A percentile compares a stretch with the other conserved stretches of the same genome.
These are phyloP conservation scores for Saccharomyces paradoxus DNA, from an alignment of 805 yeast species.

Conservation along the genomic window DNA sequence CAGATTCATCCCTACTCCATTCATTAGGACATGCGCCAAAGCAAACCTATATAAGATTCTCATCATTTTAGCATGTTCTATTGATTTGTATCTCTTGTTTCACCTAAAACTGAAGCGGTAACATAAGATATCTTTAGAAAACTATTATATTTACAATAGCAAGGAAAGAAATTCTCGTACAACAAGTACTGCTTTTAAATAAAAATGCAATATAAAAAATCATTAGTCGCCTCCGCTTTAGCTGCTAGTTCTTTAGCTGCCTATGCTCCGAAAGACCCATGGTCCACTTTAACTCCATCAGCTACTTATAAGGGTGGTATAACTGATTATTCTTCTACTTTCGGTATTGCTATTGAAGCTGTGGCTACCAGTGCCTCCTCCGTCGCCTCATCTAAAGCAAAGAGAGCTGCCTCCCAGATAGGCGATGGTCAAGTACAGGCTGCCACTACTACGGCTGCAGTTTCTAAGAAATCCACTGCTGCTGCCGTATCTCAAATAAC, in stretches of 20 bases:
- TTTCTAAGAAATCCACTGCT: constrained; percentile 36
- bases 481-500: constrained; percentile 33
- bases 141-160: neutral
- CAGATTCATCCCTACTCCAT: neutral
- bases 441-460: constrained; percentile 32
- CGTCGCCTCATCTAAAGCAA: constrained; percentile 27
- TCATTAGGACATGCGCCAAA: neutral
- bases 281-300: constrained; percentile 64
- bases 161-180: neutral
- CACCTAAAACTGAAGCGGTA: neutral
- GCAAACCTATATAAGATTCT: neutral
- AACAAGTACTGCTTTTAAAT: neutral
- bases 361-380: constrained; percentile 32
- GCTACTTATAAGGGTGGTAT: constrained; percentile 46
- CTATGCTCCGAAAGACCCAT: constrained; percentile 56
- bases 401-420: constrained; percentile 44
- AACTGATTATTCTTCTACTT: constrained; percentile 47
- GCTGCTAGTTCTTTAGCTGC: constrained; percentile 50
- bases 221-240: constrained; percentile 36
- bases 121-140: neutral
- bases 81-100: neutral
- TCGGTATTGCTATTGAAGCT: constrained; percentile 62
- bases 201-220: constrained; percentile 39
- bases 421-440: constrained; percentile 57
- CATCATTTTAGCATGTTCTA: neutral